phyloP scores from a whole-genome alignment of 441 rosid species.

The Populus trichocarpa region DNA sequence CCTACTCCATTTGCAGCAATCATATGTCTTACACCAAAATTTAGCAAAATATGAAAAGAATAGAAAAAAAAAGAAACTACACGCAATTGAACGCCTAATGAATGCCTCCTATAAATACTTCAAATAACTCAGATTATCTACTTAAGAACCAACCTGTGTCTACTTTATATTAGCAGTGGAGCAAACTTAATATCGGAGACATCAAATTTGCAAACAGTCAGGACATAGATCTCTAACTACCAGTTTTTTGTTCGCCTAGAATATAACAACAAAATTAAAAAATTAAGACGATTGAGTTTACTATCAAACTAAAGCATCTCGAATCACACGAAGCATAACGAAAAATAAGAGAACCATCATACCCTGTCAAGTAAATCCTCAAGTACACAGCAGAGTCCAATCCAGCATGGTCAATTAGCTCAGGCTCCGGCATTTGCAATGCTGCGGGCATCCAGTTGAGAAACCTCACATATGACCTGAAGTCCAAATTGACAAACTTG shows the following conservation, averaged over 20 bases:
- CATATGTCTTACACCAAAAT: too few species aligned
- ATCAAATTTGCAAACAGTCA: not conserved
- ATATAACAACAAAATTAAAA: not conserved
- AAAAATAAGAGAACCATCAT: not conserved
- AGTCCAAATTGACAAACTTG: conserved; percentile 44
- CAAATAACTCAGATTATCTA: not conserved
- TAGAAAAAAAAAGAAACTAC: too few species aligned
- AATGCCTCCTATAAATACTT: too few species aligned
- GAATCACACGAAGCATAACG: not conserved
- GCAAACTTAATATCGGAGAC: not conserved
- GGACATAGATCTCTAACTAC: not conserved
- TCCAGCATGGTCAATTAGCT: conserved; percentile 54
- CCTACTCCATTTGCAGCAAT: too few species aligned
- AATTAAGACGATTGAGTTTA: not conserved
- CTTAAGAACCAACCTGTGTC: not conserved
- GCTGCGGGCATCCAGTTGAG: conserved; percentile 56
- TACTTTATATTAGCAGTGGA: not conserved
- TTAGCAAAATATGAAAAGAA: too few species aligned
- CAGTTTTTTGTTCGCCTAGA: not conserved
- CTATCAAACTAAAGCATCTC: not conserved
- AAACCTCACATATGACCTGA: conserved; percentile 35
- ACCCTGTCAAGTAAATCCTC: conserved; percentile 47
- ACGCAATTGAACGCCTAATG: too few species aligned
- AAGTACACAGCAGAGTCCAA: conserved; percentile 52
- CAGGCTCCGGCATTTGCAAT: conserved; percentile 50